Conservation (phyloP, 495 filamentous ascomycete species). For the Penicillium tannophilum region DNA sequence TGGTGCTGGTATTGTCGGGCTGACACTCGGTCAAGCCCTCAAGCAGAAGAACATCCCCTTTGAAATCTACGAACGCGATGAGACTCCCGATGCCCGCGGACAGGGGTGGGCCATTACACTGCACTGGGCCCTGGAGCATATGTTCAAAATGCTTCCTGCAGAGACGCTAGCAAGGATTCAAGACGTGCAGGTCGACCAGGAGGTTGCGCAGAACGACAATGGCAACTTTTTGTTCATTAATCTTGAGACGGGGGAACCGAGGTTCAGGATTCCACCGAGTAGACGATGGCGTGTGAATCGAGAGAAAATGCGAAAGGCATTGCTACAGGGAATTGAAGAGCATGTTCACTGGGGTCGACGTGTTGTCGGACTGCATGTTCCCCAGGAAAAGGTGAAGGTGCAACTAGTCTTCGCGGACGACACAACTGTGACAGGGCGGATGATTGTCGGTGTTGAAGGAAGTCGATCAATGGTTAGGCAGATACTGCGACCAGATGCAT, state of each 20-base stretch:
- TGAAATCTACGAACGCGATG: constrained; percentile 58
- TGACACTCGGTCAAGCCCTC: constrained; percentile 58
- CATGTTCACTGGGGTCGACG: constrained; percentile 28
- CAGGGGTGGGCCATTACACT: constrained; percentile 63
- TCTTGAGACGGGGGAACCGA: constrained; percentile 29
- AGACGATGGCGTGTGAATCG: constrained; percentile 33
- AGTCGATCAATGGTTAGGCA: constrained; percentile 46
- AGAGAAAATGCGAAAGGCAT: constrained; percentile 25
- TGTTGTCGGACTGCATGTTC: constrained; percentile 16
- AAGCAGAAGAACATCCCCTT: constrained; percentile 46
- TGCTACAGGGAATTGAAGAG: constrained; percentile 29
- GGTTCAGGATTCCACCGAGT: constrained; percentile 29
- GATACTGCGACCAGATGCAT: constrained; percentile 34
- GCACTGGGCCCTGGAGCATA: constrained; percentile 57
- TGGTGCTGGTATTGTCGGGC: constrained; percentile 59
- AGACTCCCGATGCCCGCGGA: constrained; percentile 36
- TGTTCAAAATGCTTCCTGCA: constrained; percentile 51
- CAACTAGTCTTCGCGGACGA: constrained; percentile 25
- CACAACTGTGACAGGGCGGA: constrained; percentile 14
- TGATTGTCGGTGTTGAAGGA: constrained; percentile 53
- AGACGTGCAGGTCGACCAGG: constrained; percentile 51
- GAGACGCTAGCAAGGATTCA: constrained; percentile 46
- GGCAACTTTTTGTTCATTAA: constrained; percentile 37
- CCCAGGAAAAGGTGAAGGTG: constrained; percentile 13
- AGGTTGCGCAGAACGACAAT: constrained; percentile 28